These are phyloP conservation scores for Sporobolomyces phaffii DNA, from an alignment of 768 basidiomycete species.

Conservation along the genomic window DNA sequence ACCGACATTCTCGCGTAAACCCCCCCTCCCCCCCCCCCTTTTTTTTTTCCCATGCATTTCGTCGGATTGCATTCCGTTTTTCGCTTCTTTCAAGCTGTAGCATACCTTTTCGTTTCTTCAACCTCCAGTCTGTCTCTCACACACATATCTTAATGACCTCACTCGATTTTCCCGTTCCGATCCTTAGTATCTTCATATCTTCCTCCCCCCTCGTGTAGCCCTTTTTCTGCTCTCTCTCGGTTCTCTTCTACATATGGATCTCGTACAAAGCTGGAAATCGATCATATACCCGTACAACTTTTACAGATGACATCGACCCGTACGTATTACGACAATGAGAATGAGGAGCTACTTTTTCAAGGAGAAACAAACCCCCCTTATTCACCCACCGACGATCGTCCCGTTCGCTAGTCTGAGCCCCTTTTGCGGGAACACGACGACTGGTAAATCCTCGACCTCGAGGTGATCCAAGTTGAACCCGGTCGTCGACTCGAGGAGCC, in stretches of 20 bases:
- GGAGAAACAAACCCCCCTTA: too few species aligned
- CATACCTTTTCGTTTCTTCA: not conserved
- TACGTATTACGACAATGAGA: too few species aligned
- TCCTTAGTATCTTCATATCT: not conserved
- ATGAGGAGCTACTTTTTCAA: too few species aligned
- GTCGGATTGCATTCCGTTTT: too few species aligned
- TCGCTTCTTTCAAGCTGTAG: too few species aligned
- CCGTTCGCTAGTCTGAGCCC: conserved; percentile 22
- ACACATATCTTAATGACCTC: too few species aligned
- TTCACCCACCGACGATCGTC: not conserved
- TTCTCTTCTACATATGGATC: too few species aligned
- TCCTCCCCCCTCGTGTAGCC: conserved; percentile 6
- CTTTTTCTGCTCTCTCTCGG: not conserved
- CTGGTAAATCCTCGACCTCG: conserved; percentile 13
- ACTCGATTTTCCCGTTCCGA: not conserved
- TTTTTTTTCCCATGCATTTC: not conserved
- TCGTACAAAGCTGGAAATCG: too few species aligned
- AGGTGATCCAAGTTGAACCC: conserved; percentile 1
- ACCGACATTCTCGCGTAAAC: conserved; percentile 30
- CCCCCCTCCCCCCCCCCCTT: not conserved
- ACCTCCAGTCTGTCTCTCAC: too few species aligned
- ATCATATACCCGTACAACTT: too few species aligned
- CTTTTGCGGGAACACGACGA: conserved; percentile 27
- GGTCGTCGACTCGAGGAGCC: not conserved
- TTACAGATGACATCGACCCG: too few species aligned